These are phyloP conservation scores for Candida hungchunana DNA, from an alignment of 805 yeast species.

Conservation along the genomic window DNA sequence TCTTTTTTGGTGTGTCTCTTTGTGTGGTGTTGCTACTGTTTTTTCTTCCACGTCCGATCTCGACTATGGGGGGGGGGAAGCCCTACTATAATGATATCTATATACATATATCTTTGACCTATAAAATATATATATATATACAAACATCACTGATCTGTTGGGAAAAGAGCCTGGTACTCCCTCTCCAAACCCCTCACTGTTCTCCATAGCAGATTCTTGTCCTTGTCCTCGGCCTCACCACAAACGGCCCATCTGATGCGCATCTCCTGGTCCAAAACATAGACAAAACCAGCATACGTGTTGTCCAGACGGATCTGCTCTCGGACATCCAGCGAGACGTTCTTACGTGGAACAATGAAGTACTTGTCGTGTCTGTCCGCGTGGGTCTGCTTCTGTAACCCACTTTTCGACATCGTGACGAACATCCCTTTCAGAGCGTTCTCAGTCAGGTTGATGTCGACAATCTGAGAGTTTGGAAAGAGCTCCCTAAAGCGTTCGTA, in stretches of 20 bases:
- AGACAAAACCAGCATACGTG: slow-evolving; percentile 76
- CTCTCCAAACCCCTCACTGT: slow-evolving; percentile 55
- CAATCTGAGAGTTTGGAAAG: slow-evolving; percentile 58
- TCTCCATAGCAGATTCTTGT: slow-evolving; percentile 59
- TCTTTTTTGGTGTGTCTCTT: background rate
- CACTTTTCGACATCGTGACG: slow-evolving; percentile 47
- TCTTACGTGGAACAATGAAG: slow-evolving; percentile 58
- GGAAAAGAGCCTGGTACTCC: slow-evolving; percentile 33
- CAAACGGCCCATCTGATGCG: slow-evolving; percentile 89
- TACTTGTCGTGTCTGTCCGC: slow-evolving; percentile 51
- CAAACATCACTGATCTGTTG: background rate
- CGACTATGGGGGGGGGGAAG: background rate
- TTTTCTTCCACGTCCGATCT: background rate
- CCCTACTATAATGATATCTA: too few relatives aligned
- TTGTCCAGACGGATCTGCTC: slow-evolving; percentile 64
- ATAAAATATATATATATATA: too few relatives aligned
- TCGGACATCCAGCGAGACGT: slow-evolving; percentile 52
- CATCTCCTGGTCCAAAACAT: slow-evolving; percentile 68
- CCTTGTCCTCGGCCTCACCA: slow-evolving; percentile 73
- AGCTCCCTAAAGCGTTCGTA: slow-evolving; percentile 35
- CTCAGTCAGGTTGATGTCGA: slow-evolving; percentile 76
- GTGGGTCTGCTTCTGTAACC: slow-evolving; percentile 42
- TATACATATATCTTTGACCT: background rate
- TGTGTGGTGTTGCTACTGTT: too few relatives aligned
- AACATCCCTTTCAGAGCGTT: slow-evolving; percentile 63